These are phyloP conservation scores for Acer campestre DNA, from an alignment of 345 rosid species.

Conservation along the genomic window DNA sequence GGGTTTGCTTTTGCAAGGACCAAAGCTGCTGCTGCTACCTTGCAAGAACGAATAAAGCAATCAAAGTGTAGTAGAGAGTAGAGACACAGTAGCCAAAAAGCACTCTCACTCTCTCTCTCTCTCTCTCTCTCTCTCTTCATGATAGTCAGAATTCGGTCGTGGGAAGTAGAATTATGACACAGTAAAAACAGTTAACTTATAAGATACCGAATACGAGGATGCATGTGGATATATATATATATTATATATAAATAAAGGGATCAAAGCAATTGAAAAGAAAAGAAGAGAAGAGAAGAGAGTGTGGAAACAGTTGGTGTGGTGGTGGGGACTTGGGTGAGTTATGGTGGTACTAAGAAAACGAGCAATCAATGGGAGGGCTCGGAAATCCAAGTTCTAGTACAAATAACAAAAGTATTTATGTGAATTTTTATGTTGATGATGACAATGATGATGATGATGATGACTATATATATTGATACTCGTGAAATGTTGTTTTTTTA, in stretches of 20 bases:
- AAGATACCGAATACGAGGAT: slow-evolving; percentile 9
- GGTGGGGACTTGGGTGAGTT: slow-evolving; percentile 4
- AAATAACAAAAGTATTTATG: too few species aligned
- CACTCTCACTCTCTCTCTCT: background rate
- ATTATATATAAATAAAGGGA: background rate
- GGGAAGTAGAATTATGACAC: slow-evolving; percentile 3
- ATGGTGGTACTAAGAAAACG: slow-evolving; percentile 6
- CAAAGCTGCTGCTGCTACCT: slow-evolving; percentile 26
- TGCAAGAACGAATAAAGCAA: slow-evolving; percentile 42
- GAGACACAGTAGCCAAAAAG: slow-evolving; percentile 18
- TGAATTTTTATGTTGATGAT: background rate
- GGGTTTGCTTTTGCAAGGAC: slow-evolving; percentile 41
- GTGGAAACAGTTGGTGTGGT: slow-evolving; percentile 17
- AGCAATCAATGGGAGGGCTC: slow-evolving; percentile 24
- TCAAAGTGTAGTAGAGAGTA: slow-evolving; percentile 1
- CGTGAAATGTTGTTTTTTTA: slow-evolving; percentile 16
- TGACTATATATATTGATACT: slow-evolving; percentile 9
- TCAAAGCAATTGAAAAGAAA: background rate
- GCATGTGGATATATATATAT: slow-evolving; percentile 11
- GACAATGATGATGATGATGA: background rate
- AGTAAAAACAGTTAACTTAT: slow-evolving; percentile 18
- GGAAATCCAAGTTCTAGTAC: slow-evolving; percentile 15
- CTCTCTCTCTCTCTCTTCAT: slow-evolving; percentile 4
- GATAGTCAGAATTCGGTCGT: background rate
- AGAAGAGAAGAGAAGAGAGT: background rate